Percentiles rank a stretch among this genome's conserved stretches.
phyloP scores from a whole-genome alignment of 352 stramenopile genomes.

The Pythium volutum region DNA sequence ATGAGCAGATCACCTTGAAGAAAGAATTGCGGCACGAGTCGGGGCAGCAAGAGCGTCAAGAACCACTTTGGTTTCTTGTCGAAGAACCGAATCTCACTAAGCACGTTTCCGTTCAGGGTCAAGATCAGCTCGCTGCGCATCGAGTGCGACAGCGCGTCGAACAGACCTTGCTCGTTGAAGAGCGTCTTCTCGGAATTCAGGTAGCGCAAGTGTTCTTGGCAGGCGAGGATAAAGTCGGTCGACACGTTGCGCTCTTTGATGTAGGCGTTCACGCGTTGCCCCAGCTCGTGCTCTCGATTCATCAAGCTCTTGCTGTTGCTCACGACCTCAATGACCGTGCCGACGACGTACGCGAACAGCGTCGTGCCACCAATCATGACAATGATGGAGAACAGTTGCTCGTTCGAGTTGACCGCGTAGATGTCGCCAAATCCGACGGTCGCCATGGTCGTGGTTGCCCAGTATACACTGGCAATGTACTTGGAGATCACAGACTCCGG shows the following conservation, averaged over 20 bases:
- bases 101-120: constrained; percentile 50
- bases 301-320: constrained; percentile 77
- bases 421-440: constrained; percentile 88
- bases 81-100: constrained; percentile 73
- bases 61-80: constrained; percentile 87
- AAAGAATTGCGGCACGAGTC: constrained; percentile 69
- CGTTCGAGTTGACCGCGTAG: constrained; percentile 59
- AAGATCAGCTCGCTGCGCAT: constrained; percentile 66
- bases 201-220: constrained; percentile 71
- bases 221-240: constrained; percentile 63
- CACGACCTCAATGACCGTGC: constrained; percentile 76
- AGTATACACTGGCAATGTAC: constrained; percentile 85
- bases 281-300: constrained; percentile 72
- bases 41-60: constrained; percentile 59
- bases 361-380: constrained; percentile 83
- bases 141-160: constrained; percentile 64
- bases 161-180: constrained; percentile 56
- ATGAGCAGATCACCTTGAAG: constrained; percentile 66
- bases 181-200: constrained; percentile 70
- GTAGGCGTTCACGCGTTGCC: constrained; percentile 69
- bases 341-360: constrained; percentile 78
- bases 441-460: constrained; percentile 83
- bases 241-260: constrained; percentile 77
- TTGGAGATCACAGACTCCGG: constrained; percentile 47
- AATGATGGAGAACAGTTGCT: constrained; percentile 78